These are phyloP conservation scores for Puccinia novopanici DNA, from an alignment of 1,284 basidiomycete species.

Conservation along the genomic window DNA sequence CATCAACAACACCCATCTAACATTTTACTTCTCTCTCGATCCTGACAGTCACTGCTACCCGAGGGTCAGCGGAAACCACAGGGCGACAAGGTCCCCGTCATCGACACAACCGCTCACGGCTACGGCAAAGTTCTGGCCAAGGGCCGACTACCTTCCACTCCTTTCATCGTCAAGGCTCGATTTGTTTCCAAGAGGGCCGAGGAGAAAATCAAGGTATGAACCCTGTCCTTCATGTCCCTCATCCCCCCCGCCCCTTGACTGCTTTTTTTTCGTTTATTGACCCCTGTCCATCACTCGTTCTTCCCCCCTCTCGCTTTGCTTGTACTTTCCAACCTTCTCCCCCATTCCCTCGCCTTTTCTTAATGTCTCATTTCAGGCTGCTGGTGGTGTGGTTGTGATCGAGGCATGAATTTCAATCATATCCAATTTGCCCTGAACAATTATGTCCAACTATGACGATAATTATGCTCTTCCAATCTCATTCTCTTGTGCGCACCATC, in stretches of 20 bases:
- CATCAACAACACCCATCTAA: constrained; percentile 59
- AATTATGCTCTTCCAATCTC: neutral
- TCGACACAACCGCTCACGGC: constrained; percentile 80
- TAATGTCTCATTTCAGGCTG: constrained; percentile 14
- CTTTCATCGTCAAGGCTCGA: constrained; percentile 94
- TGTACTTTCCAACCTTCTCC: neutral
- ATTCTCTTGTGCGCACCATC: neutral
- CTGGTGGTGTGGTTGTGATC: constrained; percentile 49
- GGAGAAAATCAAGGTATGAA: constrained; percentile 66
- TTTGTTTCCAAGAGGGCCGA: constrained; percentile 86
- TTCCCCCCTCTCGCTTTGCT: neutral
- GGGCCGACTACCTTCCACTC: constrained; percentile 67
- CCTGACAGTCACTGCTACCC: constrained; percentile 33
- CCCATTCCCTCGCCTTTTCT: neutral
- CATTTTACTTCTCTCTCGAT: constrained; percentile 73
- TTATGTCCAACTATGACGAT: neutral
- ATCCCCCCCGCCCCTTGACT: neutral
- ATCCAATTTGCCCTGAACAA: neutral
- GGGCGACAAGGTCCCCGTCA: constrained; percentile 82
- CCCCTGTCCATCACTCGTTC: neutral
- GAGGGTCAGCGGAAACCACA: constrained; percentile 59
- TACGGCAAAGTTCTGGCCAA: constrained; percentile 91
- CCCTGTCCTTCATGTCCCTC: neutral
- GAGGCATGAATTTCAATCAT: constrained; percentile 37
- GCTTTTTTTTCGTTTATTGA: neutral